Evolutionary conservation across 176 grass and related monocot genomes (phyloP), one percentile per base, ranked within the genome.

Genomic region (Raddia guianensis): DNA sequence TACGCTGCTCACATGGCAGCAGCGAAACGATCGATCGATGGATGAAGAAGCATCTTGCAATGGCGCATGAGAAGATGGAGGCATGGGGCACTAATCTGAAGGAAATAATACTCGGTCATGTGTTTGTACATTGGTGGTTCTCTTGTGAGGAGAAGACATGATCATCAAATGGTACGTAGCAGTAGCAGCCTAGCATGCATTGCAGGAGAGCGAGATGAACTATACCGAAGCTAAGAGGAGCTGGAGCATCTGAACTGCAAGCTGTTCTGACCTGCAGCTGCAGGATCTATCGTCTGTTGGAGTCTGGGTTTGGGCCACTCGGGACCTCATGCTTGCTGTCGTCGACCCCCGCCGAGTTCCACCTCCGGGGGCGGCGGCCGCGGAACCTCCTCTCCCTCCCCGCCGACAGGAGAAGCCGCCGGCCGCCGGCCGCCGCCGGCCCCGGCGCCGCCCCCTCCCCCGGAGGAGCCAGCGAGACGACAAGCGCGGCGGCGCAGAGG

Each of bases 311-410:
- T 0, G 92, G 86, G n/a, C 92, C 92, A 6, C 89, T 94, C 0
- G 92, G 92, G 1, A 94, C 92, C 83, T 91, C 89, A 71, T 97
- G 93, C 77, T 93, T 97, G 77, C 56, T 53, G 66, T 82, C 90
- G 14, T 46, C 70, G 54, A 89, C 50, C 7, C 82, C 48, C 0
- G 83, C 82, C 3, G 86, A 86, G 81, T 81, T 90, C 83, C 63
- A 69, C 13, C 76, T 51, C 74, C 82, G 44, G 42, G 76, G 48
- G 53, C 83, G 82, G 64, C 82, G 44, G 42, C 72, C 43, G 53
- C 83, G 82, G 64, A 77, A 74, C 71, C 81, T 66, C 82, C 66
- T 62, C n/a, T 87, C 33, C 75, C 62, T 75, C 48, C 50, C 76
- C 55, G 83, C 55, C 20, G 49, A 49, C 45, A 81, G 60, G 7